Conservation (phyloP, 2,329 filamentous ascomycete species). For the Xenoacremonium recifei region DNA sequence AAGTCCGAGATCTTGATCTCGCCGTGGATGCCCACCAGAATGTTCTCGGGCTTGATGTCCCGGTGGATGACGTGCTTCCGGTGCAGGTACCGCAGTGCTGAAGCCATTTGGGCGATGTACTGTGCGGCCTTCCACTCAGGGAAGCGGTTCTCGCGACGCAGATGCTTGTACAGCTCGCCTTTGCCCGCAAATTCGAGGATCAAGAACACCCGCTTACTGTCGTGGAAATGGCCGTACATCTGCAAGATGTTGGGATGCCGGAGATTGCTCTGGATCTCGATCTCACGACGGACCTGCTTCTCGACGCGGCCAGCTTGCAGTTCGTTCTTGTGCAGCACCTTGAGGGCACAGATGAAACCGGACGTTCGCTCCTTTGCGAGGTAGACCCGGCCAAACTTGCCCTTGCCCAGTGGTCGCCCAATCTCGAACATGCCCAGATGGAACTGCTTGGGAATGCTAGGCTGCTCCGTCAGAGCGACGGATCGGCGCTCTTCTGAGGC, state of each 20-base stretch:
- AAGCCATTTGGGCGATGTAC: conserved; percentile 86
- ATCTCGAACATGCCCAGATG: conserved; percentile 96
- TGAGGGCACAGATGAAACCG: conserved; percentile 81
- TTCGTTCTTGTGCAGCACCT: conserved; percentile 82
- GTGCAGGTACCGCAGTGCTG: conserved; percentile 84
- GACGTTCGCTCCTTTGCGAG: conserved; percentile 75
- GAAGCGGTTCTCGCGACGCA: conserved; percentile 74
- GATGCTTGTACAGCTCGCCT: conserved; percentile 84
- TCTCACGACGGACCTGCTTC: conserved; percentile 82
- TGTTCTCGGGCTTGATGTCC: conserved; percentile 98
- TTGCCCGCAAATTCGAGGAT: conserved; percentile 84
- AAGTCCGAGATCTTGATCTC: conserved; percentile 99
- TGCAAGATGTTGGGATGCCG: conserved; percentile 81
- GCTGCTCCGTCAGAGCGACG: conserved; percentile 55
- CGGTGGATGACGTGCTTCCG: conserved; percentile 97
- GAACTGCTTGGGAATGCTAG: conserved; percentile 61
- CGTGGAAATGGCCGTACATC: conserved; percentile 84
- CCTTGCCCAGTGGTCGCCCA: conserved; percentile 80
- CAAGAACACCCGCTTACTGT: conserved; percentile 81
- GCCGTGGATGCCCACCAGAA: conserved; percentile 90
- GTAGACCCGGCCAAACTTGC: conserved; percentile 85
- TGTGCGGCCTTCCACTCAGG: conserved; percentile 82
- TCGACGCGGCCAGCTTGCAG: conserved; percentile 73
- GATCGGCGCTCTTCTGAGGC: conserved; percentile 51
- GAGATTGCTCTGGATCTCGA: conserved; percentile 85